These are phyloP conservation scores for Fraxinus ornus DNA, from an alignment of 305 asterid genomes.

Conservation along the genomic window DNA sequence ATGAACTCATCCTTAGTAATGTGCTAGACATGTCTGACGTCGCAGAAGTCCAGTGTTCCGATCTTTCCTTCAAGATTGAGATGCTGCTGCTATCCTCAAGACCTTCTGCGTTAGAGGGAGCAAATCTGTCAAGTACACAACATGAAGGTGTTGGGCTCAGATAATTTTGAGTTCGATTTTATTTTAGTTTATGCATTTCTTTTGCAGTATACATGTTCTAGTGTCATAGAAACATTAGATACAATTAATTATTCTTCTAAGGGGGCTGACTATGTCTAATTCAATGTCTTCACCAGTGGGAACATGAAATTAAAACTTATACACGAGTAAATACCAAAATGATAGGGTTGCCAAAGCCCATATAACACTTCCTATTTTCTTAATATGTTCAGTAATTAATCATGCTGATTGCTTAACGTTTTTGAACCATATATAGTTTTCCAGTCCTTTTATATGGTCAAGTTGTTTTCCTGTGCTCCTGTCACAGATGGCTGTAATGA, in stretches of 20 bases:
- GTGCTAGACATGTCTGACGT: neutral
- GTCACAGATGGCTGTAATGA: constrained; percentile 64
- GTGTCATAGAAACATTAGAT: neutral
- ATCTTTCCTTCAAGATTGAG: neutral
- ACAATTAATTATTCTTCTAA: neutral
- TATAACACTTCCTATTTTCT: neutral
- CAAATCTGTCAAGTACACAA: neutral
- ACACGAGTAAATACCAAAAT: neutral
- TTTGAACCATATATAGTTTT: neutral
- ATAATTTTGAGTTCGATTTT: neutral
- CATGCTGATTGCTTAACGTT: neutral
- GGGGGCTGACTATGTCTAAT: neutral
- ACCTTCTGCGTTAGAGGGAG: neutral
- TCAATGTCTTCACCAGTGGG: neutral
- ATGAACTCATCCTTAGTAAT: neutral
- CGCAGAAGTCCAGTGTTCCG: neutral
- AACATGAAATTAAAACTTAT: neutral
- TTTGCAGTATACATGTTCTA: neutral
- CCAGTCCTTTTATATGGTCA: neutral
- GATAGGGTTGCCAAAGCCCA: neutral
- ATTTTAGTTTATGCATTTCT: neutral
- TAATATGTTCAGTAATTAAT: neutral
- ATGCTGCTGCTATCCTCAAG: neutral
- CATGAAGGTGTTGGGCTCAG: neutral
- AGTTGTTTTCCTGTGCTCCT: constrained; percentile 1